Evolutionary conservation across 139 green algal species (phyloP).

Genomic region (Volvox reticuliferus): DNA sequence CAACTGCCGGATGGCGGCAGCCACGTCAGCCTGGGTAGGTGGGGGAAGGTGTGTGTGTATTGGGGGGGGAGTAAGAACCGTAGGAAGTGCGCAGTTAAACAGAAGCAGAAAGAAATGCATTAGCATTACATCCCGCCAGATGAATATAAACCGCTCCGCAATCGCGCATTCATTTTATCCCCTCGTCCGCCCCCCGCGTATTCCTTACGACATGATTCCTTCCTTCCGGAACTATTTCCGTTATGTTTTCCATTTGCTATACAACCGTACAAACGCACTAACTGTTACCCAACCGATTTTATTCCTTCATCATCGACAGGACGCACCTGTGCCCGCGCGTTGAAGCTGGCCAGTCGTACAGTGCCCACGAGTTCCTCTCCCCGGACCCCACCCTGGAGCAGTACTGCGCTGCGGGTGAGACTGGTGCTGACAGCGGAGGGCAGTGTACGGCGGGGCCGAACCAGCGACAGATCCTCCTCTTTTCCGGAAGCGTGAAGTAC

Average conservation of each 20-base stretch:
- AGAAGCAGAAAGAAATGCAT: no score
- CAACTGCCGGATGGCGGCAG: constrained; percentile 33
- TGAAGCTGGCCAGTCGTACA: constrained; percentile 84
- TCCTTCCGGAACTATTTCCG: no score
- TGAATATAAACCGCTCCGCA: no score
- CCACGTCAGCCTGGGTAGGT: constrained; percentile 23
- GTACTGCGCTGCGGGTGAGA: constrained; percentile 31
- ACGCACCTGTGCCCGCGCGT: constrained; percentile 76
- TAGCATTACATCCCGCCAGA: no score
- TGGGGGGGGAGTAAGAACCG: background rate
- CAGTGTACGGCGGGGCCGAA: constrained; percentile 58
- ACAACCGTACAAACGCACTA: no score
- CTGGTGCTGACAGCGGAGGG: constrained; percentile 59
- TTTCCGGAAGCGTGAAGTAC: constrained; percentile 63
- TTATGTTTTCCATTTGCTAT: no score
- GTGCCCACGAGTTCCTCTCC: constrained; percentile 64
- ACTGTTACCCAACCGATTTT: no score
- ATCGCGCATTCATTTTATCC: no score
- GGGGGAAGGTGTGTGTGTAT: background rate
- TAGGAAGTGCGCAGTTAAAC: no score
- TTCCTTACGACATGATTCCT: no score
- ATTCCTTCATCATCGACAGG: no score
- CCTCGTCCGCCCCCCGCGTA: no score
- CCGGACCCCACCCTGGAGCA: constrained; percentile 16
- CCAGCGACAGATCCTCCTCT: constrained; percentile 49